Percentiles rank a stretch among this genome's conserved stretches.
phyloP scores from a whole-genome alignment of 768 basidiomycete genomes.

The Suillus luteus region DNA sequence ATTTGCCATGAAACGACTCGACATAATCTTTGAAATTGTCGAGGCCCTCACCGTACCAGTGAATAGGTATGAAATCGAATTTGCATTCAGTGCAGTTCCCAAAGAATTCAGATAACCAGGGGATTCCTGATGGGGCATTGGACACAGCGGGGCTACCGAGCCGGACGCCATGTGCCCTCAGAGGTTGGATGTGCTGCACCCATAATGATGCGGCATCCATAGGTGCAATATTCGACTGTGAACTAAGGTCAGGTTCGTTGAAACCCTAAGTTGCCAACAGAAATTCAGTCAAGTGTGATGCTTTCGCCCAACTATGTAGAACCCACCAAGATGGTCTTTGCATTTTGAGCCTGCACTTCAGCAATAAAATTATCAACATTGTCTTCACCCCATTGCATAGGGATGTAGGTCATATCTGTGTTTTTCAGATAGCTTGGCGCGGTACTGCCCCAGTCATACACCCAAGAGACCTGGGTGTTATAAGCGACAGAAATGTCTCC shows the following conservation, averaged over 20 bases:
- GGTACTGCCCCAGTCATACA: slow-evolving; percentile 31
- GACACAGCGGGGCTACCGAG: slow-evolving; percentile 41
- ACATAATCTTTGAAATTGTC: slow-evolving; percentile 39
- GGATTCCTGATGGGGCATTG: slow-evolving; percentile 31
- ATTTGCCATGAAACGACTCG: slow-evolving; percentile 34
- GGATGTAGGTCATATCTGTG: slow-evolving; percentile 45
- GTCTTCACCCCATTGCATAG: slow-evolving; percentile 55
- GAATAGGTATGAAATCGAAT: slow-evolving; percentile 52
- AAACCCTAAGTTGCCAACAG: slow-evolving; percentile 27
- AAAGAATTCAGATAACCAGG: slow-evolving; percentile 38
- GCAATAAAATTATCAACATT: slow-evolving; percentile 41
- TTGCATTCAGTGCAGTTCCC: slow-evolving; percentile 43
- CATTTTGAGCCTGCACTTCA: slow-evolving; percentile 33
- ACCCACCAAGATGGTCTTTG: slow-evolving; percentile 16
- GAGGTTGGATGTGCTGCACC: slow-evolving; percentile 40
- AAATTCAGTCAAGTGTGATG: background rate
- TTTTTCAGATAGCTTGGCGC: slow-evolving; percentile 45
- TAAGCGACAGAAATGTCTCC: slow-evolving; percentile 13
- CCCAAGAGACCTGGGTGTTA: slow-evolving; percentile 17
- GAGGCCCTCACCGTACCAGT: slow-evolving; percentile 43
- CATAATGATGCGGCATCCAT: slow-evolving; percentile 42
- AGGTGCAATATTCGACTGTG: slow-evolving; percentile 49
- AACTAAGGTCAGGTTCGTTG: slow-evolving; percentile 39
- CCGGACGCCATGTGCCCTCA: slow-evolving; percentile 31
- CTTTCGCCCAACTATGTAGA: background rate